These are phyloP conservation scores for Daldinia childiae DNA, from an alignment of 495 filamentous ascomycete genomes.

Conservation along the genomic window DNA sequence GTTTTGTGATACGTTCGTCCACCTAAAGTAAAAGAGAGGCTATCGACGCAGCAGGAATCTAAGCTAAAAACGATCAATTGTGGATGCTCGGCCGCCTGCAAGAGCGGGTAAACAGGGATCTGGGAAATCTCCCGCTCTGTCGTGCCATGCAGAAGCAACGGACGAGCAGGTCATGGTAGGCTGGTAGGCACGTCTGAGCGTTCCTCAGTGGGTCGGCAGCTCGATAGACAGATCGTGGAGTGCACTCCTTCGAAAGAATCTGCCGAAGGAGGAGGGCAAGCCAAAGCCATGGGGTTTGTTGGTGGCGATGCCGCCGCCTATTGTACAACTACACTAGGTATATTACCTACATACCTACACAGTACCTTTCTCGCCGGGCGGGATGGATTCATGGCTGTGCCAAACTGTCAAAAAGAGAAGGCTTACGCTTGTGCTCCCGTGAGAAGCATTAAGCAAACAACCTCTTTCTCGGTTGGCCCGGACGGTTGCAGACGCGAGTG, in stretches of 20 bases:
- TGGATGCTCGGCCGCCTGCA: conserved; percentile 42
- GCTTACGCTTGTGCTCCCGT: conserved; percentile 30
- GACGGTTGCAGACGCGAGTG: conserved; percentile 25
- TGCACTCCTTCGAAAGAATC: conserved; percentile 47
- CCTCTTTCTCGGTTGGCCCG: conserved; percentile 36
- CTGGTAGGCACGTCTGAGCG: conserved; percentile 25
- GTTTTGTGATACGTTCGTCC: conserved; percentile 10
- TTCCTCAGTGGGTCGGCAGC: conserved; percentile 36
- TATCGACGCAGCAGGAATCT: conserved; percentile 14
- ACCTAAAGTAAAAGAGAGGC: conserved; percentile 2
- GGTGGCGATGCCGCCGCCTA: conserved; percentile 34
- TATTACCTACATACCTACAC: neutral
- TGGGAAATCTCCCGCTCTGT: conserved; percentile 49
- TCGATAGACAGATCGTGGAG: conserved; percentile 48
- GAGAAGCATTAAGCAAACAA: conserved; percentile 4
- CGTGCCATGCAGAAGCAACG: conserved; percentile 48
- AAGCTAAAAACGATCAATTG: conserved; percentile 23
- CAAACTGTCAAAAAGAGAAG: conserved; percentile 26
- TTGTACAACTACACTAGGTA: neutral
- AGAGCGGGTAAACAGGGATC: conserved; percentile 51
- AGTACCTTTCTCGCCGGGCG: conserved; percentile 1
- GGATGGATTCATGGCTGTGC: conserved; percentile 35
- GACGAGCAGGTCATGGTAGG: conserved; percentile 42
- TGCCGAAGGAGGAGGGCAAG: conserved; percentile 44
- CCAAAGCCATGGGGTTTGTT: conserved; percentile 24